Evolutionary conservation across 768 basidiomycete genomes (phyloP).

Genomic region (Coprinellus micaceus): DNA sequence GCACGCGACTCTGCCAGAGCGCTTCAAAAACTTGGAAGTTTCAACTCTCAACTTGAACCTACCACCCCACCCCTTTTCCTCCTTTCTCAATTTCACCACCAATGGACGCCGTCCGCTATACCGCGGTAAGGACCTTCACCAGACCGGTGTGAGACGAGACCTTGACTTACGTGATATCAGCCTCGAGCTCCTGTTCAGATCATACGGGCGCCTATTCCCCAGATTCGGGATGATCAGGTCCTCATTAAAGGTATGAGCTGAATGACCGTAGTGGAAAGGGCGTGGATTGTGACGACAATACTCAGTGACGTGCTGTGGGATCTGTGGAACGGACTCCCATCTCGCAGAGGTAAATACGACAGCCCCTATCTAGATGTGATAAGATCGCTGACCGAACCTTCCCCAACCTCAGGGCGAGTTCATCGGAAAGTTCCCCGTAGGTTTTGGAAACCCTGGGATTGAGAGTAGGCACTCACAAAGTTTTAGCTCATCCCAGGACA

Average conservation of each 20-base stretch:
- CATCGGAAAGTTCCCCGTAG: conserved; percentile 64
- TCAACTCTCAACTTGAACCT: too few species aligned
- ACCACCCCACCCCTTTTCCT: too few species aligned
- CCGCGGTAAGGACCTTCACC: conserved; percentile 7
- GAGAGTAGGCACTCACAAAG: neutral
- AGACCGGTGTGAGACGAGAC: too few species aligned
- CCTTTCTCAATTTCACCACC: too few species aligned
- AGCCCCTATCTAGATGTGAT: neutral
- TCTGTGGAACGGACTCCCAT: conserved; percentile 65
- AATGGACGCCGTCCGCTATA: conserved; percentile 18
- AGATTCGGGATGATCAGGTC: conserved; percentile 52
- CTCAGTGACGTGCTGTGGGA: conserved; percentile 41
- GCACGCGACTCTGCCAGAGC: too few species aligned
- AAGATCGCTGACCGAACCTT: conserved; percentile 5
- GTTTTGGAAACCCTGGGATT: conserved; percentile 15
- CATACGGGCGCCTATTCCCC: conserved; percentile 47
- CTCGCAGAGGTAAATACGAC: conserved; percentile 43
- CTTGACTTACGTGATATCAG: conserved; percentile 20
- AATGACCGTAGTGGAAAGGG: neutral
- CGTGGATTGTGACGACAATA: neutral
- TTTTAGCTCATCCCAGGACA: conserved; percentile 42
- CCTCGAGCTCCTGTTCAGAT: conserved; percentile 52
- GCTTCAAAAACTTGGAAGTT: too few species aligned
- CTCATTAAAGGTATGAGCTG: conserved; percentile 48
- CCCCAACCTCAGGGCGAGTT: conserved; percentile 53